Evolutionary conservation across 257 asterid genomes (phyloP).

Genomic region (Solanum sparsipilum): DNA sequence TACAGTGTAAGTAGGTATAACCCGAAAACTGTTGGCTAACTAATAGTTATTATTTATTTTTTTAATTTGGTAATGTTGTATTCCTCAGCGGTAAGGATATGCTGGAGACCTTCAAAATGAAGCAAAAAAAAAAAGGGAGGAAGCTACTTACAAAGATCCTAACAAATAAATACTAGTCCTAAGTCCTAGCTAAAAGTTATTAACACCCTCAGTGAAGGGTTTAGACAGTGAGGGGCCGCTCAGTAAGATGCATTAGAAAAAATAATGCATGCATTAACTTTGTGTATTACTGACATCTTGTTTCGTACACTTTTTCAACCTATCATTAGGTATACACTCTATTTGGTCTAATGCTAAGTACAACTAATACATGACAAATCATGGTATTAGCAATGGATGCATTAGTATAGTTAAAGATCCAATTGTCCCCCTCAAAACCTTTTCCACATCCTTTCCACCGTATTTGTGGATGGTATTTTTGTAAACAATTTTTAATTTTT

Average conservation of each 20-base stretch:
- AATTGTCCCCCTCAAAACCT: background rate
- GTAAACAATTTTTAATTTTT: background rate
- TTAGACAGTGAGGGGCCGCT: background rate
- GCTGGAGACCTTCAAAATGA: background rate
- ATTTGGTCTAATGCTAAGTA: background rate
- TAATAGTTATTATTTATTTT: background rate
- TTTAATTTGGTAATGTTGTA: background rate
- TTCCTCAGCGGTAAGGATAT: background rate
- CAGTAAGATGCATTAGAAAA: background rate
- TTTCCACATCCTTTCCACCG: background rate
- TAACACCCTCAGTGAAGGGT: background rate
- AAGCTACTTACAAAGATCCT: background rate
- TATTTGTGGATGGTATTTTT: background rate
- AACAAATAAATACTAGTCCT: background rate
- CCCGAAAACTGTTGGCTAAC: background rate
- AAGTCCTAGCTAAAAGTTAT: background rate
- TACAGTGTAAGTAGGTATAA: slow-evolving; percentile 5
- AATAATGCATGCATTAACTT: background rate
- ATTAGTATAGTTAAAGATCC: background rate
- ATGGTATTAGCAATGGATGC: background rate
- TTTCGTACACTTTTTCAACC: background rate
- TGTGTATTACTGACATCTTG: background rate
- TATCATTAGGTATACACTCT: background rate
- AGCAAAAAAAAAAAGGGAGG: background rate
- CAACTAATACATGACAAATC: background rate